phyloP scores from a whole-genome alignment of 1,284 basidiomycete genomes.

The Rhodotorula glutinis region DNA sequence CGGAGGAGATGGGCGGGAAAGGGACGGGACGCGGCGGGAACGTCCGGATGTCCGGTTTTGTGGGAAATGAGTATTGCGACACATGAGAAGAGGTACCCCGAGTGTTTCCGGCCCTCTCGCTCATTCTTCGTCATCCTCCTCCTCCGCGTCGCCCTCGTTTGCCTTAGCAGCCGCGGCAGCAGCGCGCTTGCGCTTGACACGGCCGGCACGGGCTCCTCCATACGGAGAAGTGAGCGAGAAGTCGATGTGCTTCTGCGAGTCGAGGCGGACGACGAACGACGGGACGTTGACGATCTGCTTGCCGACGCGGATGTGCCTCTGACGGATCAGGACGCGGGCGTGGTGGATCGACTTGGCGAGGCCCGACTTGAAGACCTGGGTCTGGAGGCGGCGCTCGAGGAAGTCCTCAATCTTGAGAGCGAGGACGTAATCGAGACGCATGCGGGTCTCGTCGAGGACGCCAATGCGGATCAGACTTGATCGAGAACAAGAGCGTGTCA shows the following conservation, averaged over 20 bases:
- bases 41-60: neutral
- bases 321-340: conserved; percentile 94
- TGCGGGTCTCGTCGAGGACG: conserved; percentile 97
- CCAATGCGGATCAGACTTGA: conserved; percentile 89
- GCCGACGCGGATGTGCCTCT: conserved; percentile 96
- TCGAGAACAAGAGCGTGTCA: too few relatives aligned
- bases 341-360: conserved; percentile 99
- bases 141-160: conserved; percentile 89
- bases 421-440: conserved; percentile 99
- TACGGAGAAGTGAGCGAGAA: conserved; percentile 96
- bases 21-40: neutral
- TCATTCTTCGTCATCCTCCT: conserved; percentile 46
- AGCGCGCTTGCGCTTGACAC: conserved; percentile 98
- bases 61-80: neutral
- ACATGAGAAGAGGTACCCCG: neutral
- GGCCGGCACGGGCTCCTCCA: conserved; percentile 93
- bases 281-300: conserved; percentile 99
- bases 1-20: too few relatives aligned
- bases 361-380: conserved; percentile 98
- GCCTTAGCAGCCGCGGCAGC: conserved; percentile 72
- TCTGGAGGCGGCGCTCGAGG: conserved; percentile 98
- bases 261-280: conserved; percentile 85
- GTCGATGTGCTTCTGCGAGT: conserved; percentile 79
- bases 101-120: too few relatives aligned
- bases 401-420: conserved; percentile 99